Percentiles rank a stretch among this genome's conserved stretches.
phyloP scores from a whole-genome alignment of 169 alveolate species.

The Plasmodium vivax region DNA sequence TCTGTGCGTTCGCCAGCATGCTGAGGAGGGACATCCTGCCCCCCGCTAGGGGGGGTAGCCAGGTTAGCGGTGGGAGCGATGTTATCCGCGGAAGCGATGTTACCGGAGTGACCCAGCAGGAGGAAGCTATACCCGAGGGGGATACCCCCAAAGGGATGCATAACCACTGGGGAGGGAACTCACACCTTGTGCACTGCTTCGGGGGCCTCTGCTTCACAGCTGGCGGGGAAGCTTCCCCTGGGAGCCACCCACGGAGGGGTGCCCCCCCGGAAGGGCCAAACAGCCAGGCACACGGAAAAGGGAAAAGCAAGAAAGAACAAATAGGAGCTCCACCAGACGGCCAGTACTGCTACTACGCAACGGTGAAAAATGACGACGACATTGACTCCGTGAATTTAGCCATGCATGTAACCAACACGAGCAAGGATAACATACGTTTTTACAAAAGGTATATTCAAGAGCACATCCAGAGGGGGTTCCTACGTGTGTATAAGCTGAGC shows the following conservation, averaged over 20 bases:
- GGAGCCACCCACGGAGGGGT: neutral
- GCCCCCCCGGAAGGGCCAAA: neutral
- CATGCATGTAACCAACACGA: neutral
- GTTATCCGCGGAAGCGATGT: neutral
- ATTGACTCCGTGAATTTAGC: slow-evolving; percentile 34
- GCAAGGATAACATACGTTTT: slow-evolving; percentile 15
- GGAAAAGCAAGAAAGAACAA: neutral
- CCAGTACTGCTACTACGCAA: neutral
- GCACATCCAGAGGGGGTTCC: slow-evolving; percentile 26
- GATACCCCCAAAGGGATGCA: no score
- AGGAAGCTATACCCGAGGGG: no score
- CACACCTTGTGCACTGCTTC: neutral
- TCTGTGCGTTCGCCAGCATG: neutral
- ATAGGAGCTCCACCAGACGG: neutral
- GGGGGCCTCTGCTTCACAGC: neutral
- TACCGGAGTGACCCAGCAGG: neutral
- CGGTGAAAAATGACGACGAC: slow-evolving; percentile 3
- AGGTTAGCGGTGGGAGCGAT: no score
- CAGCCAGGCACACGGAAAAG: neutral
- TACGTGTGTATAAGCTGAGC: slow-evolving; percentile 25
- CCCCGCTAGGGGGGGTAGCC: neutral
- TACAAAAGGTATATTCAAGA: slow-evolving; percentile 47
- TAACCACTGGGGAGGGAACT: neutral
- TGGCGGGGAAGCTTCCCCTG: neutral
- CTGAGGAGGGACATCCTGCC: neutral